Evolutionary conservation across 106 monocot species (phyloP).

Genomic region (Alisma plantagoaquatica): DNA sequence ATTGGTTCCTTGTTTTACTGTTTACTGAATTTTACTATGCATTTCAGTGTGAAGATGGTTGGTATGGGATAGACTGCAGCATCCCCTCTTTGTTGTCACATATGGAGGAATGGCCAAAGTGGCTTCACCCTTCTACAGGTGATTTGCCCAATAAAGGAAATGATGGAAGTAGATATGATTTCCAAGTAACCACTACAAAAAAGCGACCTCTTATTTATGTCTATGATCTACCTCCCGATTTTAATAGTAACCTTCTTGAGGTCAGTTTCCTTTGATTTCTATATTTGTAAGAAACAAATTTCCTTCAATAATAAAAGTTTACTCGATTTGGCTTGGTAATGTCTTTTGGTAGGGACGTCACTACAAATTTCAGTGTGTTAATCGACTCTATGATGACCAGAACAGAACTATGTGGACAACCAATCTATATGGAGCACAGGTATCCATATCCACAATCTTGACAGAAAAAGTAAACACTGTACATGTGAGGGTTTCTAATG

Average conservation of each 20-base stretch:
- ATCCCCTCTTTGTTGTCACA: conserved; percentile 54
- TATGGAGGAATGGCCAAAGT: conserved; percentile 60
- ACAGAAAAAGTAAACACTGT: not conserved
- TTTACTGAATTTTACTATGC: too few species aligned
- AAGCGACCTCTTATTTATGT: conserved; percentile 95
- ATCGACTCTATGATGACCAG: conserved; percentile 59
- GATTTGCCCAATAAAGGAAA: not conserved
- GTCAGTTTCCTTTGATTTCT: conserved; percentile 8
- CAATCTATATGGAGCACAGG: conserved; percentile 82
- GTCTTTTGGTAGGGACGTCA: conserved; percentile 60
- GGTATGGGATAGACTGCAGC: conserved; percentile 97
- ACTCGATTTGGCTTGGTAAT: not conserved
- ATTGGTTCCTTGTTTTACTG: too few species aligned
- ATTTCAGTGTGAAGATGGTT: conserved; percentile 62
- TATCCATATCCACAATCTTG: conserved; percentile 3
- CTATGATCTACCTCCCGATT: conserved; percentile 91
- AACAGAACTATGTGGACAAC: conserved; percentile 83
- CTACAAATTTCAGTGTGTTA: conserved; percentile 74
- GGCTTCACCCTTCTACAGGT: conserved; percentile 61
- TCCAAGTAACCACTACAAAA: conserved; percentile 37
- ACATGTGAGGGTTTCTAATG: not conserved
- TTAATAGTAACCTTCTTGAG: conserved; percentile 88
- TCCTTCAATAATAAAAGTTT: not conserved
- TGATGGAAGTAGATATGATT: conserved; percentile 25
- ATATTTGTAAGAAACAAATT: not conserved